These are phyloP conservation scores for Phaeomoniella chlamydospora DNA, from an alignment of 2,329 filamentous ascomycete genomes.

Conservation along the genomic window DNA sequence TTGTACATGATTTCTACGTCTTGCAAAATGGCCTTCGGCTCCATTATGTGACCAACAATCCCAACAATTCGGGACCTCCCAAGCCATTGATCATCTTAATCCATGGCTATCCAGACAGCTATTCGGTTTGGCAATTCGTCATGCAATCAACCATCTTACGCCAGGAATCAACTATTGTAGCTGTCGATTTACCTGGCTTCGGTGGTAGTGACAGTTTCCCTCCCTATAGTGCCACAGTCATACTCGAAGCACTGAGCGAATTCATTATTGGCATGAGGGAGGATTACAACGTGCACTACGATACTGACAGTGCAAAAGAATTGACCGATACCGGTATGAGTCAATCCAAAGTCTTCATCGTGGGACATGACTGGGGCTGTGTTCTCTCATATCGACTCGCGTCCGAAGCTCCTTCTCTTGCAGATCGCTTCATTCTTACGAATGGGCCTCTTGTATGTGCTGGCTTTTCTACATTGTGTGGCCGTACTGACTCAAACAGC, in stretches of 20 bases:
- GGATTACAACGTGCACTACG: slow-evolving; percentile 19
- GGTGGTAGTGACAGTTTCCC: slow-evolving; percentile 40
- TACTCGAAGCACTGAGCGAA: slow-evolving; percentile 38
- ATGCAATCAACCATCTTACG: slow-evolving; percentile 22
- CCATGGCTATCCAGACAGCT: slow-evolving; percentile 47
- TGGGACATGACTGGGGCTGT: slow-evolving; percentile 42
- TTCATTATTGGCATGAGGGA: slow-evolving; percentile 37
- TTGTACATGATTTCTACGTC: slow-evolving; percentile 37
- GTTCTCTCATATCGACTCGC: slow-evolving; percentile 39
- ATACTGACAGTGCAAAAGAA: slow-evolving; percentile 15
- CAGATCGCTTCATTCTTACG: slow-evolving; percentile 39
- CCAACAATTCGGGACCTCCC: slow-evolving; percentile 6
- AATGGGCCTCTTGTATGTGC: slow-evolving; percentile 38
- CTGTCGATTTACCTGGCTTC: slow-evolving; percentile 43
- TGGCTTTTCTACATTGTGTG: not conserved
- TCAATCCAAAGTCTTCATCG: slow-evolving; percentile 29
- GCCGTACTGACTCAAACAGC: slow-evolving; percentile 15
- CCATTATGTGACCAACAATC: slow-evolving; percentile 36
- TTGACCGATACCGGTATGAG: not conserved
- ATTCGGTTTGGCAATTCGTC: slow-evolving; percentile 37
- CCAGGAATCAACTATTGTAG: slow-evolving; percentile 31
- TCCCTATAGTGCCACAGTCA: slow-evolving; percentile 32
- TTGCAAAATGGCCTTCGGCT: slow-evolving; percentile 34
- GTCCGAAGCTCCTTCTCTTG: slow-evolving; percentile 40
- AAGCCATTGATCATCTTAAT: slow-evolving; percentile 37